These are phyloP conservation scores for Fusarium buharicum DNA, from an alignment of 2,329 filamentous ascomycete genomes.

Conservation along the genomic window DNA sequence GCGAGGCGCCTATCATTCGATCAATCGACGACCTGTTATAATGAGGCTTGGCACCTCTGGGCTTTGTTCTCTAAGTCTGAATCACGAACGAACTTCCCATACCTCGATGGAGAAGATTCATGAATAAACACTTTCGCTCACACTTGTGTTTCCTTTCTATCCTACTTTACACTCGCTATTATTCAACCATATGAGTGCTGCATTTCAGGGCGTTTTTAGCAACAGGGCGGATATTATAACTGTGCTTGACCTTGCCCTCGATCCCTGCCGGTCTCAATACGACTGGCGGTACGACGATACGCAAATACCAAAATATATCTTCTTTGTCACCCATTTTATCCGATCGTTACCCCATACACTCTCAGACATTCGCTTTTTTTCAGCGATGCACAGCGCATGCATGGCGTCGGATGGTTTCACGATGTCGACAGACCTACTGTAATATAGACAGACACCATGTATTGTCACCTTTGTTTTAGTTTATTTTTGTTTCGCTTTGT, in stretches of 20 bases:
- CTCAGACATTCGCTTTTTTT: constrained; percentile 38
- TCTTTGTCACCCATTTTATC: constrained; percentile 37
- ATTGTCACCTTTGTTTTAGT: constrained; percentile 36
- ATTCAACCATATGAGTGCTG: constrained; percentile 33
- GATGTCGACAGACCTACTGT: constrained; percentile 40
- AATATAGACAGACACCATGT: constrained; percentile 42
- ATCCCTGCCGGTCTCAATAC: constrained; percentile 17
- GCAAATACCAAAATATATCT: constrained; percentile 36
- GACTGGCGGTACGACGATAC: constrained; percentile 40
- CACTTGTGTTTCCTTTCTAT: constrained; percentile 5
- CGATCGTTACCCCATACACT: constrained; percentile 34
- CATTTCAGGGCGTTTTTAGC: constrained; percentile 40
- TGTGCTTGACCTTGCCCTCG: constrained; percentile 20
- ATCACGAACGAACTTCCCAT: constrained; percentile 1
- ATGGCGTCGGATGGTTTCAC: constrained; percentile 40
- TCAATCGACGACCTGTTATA: constrained; percentile 83
- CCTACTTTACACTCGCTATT: constrained; percentile 24
- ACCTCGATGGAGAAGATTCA: neutral
- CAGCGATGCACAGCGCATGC: constrained; percentile 43
- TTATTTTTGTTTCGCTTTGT: constrained; percentile 35
- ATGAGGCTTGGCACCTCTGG: constrained; percentile 31
- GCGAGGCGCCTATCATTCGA: constrained; percentile 78
- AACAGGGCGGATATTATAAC: constrained; percentile 18
- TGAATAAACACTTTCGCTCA: constrained; percentile 18
- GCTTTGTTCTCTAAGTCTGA: no score